These are phyloP conservation scores for Podaxis carcinomalis DNA, from an alignment of 768 basidiomycete species.

Conservation along the genomic window DNA sequence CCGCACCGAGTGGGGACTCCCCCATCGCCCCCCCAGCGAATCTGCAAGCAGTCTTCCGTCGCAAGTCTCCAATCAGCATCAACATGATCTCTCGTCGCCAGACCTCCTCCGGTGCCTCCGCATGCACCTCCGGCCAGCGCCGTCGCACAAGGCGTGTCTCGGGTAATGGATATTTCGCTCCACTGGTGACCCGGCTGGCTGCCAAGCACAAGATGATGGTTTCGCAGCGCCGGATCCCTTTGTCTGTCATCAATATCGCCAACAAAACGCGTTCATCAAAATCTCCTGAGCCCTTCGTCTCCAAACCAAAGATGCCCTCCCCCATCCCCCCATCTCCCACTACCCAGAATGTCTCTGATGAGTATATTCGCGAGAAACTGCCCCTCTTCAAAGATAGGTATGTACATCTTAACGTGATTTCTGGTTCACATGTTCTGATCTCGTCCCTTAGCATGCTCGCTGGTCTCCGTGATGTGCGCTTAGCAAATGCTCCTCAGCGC, in stretches of 20 bases:
- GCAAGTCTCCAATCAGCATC: not conserved
- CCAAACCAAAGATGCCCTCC: not conserved
- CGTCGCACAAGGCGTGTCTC: conserved; percentile 3
- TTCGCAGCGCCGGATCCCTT: conserved; percentile 1
- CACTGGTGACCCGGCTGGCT: conserved; percentile 5
- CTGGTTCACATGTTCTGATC: not conserved
- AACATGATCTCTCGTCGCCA: conserved; percentile 6
- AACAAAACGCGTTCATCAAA: not conserved
- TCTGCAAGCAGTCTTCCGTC: not conserved
- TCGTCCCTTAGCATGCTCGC: conserved; percentile 1
- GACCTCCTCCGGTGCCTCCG: not conserved
- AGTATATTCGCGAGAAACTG: conserved; percentile 5
- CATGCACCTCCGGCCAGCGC: not conserved
- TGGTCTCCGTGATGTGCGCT: conserved; percentile 6
- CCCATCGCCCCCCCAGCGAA: conserved; percentile 1
- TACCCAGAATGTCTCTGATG: not conserved
- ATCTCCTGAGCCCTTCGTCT: not conserved
- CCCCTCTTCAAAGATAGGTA: conserved; percentile 7
- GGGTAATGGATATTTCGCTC: not conserved
- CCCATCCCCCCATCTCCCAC: not conserved
- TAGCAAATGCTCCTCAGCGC: conserved; percentile 5
- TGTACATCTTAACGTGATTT: not conserved
- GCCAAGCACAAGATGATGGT: conserved; percentile 4
- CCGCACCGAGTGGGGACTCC: not conserved
- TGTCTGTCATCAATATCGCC: conserved; percentile 1